Percentiles rank a stretch among this genome's conserved stretches.
Evolutionary conservation across 225 moss, liverwort and hornwort genomes (phyloP).

Genomic region (Antitrichia curtipendula): DNA sequence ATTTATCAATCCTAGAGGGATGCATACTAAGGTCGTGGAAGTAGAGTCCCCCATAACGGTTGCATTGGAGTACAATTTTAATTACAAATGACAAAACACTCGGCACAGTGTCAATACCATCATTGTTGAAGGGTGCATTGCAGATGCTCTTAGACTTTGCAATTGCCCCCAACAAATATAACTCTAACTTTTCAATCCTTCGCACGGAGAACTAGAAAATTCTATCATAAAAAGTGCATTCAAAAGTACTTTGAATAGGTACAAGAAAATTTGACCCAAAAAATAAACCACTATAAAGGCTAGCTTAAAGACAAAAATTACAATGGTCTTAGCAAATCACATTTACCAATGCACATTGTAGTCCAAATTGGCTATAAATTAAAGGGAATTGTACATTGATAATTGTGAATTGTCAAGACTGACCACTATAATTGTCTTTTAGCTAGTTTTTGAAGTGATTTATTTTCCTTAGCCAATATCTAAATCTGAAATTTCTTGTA

Average conservation of each 20-base stretch:
- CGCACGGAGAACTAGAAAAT: no score
- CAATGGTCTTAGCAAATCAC: accelerated
- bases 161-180: neutral
- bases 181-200: neutral
- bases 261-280: accelerated
- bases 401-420: neutral
- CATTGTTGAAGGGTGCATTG: no score
- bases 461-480: neutral
- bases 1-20: no score
- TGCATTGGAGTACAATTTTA: no score
- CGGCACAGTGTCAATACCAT: no score
- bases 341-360: neutral
- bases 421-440: neutral
- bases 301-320: neutral
- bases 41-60: no score
- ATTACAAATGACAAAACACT: no score
- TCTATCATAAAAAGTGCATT: no score
- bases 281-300: accelerated
- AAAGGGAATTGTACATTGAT: neutral
- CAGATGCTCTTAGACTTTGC: accelerated
- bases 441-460: neutral
- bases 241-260: neutral
- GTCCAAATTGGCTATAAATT: accelerated
- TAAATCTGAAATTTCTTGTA: neutral
- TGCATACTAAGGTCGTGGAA: no score